Conservation (phyloP, 176 grass and related monocot genomes). For the Oryza rufipogon region DNA sequence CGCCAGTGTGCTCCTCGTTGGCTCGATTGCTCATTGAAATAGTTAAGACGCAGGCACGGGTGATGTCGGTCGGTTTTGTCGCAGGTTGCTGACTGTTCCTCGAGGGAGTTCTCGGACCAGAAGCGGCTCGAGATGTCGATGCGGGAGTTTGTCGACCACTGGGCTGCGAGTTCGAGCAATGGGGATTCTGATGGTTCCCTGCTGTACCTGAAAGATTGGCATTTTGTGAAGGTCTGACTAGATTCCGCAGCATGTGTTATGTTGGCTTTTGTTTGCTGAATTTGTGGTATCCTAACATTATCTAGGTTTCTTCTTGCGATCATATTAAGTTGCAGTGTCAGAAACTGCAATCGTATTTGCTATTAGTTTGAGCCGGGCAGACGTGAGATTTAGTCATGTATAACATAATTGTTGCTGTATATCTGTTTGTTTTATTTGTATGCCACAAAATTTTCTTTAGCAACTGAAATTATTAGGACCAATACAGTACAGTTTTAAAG, state of each 20-base stretch:
- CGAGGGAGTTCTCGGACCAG: constrained; percentile 71
- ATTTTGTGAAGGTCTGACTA: constrained; percentile 77
- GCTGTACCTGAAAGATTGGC: constrained; percentile 93
- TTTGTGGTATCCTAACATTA: constrained; percentile 9
- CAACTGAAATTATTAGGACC: background rate
- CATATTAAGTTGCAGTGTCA: background rate
- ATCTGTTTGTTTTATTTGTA: background rate
- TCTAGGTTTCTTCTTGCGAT: background rate
- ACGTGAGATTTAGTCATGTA: background rate
- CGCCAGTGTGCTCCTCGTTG: background rate
- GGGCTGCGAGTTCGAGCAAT: constrained; percentile 37
- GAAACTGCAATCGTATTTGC: background rate
- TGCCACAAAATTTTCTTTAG: background rate
- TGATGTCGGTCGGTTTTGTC: background rate
- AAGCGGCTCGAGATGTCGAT: constrained; percentile 86
- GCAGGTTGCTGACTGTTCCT: constrained; percentile 81
- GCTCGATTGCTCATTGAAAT: background rate
- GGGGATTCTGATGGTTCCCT: constrained; percentile 36
- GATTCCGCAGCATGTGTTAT: background rate
- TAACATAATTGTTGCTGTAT: background rate
- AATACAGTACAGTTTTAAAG: background rate
- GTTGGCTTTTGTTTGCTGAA: background rate
- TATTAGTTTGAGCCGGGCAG: constrained; percentile 4
- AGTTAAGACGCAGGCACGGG: background rate
- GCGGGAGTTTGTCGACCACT: constrained; percentile 66